phyloP scores from a whole-genome alignment of 495 filamentous ascomycete species.

The Articulospora tetracladia region DNA sequence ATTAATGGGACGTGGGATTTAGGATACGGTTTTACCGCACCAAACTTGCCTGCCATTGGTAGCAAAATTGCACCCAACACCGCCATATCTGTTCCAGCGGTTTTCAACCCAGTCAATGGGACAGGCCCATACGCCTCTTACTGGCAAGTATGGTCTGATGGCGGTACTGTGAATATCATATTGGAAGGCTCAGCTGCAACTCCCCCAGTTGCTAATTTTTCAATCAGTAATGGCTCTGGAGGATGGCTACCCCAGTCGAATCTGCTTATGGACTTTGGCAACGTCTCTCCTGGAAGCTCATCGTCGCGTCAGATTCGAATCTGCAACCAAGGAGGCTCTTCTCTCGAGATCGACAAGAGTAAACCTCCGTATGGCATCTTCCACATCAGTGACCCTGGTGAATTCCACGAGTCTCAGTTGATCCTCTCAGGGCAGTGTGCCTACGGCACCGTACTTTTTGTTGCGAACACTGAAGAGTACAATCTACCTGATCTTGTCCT shows the following conservation, averaged over 20 bases:
- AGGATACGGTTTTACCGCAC: conserved; percentile 25
- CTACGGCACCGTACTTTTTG: conserved; percentile 27
- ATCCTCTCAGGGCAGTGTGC: conserved; percentile 27
- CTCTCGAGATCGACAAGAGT: conserved; percentile 27
- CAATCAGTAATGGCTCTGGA: conserved; percentile 27
- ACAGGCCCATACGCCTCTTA: conserved; percentile 26
- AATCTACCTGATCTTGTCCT: conserved; percentile 20
- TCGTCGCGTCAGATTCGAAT: conserved; percentile 25
- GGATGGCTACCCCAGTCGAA: conserved; percentile 26
- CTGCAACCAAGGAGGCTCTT: conserved; percentile 31
- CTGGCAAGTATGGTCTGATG: conserved; percentile 30
- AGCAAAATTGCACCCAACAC: conserved; percentile 20
- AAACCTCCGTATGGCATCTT: conserved; percentile 29
- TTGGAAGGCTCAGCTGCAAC: conserved; percentile 24
- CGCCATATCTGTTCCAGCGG: conserved; percentile 20
- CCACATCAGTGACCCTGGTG: conserved; percentile 20
- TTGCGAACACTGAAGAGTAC: conserved; percentile 20
- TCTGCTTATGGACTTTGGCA: conserved; percentile 28
- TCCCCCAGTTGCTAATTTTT: conserved; percentile 29
- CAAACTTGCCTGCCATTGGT: conserved; percentile 22
- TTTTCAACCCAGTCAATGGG: conserved; percentile 25
- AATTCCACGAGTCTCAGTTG: conserved; percentile 27
- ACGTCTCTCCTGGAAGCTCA: conserved; percentile 23
- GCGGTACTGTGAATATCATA: conserved; percentile 27
- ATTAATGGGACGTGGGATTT: conserved; percentile 14